A percentile compares a stretch with the other conserved stretches of the same genome.
phyloP scores from a whole-genome alignment of 495 filamentous ascomycete species.

The Penicillium verhagenii region DNA sequence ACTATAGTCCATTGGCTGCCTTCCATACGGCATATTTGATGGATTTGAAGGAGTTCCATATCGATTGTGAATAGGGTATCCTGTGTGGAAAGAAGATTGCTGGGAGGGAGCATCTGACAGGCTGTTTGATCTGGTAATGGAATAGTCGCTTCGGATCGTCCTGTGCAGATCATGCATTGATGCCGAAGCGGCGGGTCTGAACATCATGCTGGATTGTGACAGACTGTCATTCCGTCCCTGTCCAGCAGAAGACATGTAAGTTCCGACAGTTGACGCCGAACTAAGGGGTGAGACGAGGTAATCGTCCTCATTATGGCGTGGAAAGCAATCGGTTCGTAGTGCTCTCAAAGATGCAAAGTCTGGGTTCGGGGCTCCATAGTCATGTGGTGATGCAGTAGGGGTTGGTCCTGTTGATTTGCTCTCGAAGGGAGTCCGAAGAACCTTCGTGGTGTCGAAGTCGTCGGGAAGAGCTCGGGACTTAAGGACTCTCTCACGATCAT shows the following conservation, averaged over 20 bases:
- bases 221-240: conserved; percentile 29
- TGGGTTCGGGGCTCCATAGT: conserved; percentile 15
- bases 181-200: conserved; percentile 29
- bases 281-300: conserved; percentile 46
- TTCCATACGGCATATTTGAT: conserved; percentile 32
- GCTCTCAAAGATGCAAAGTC: conserved; percentile 26
- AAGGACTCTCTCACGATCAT: conserved; percentile 92
- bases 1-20: conserved; percentile 36
- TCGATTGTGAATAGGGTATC: conserved; percentile 34
- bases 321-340: conserved; percentile 38
- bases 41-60: conserved; percentile 33
- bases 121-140: conserved; percentile 43
- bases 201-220: conserved; percentile 24
- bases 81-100: conserved; percentile 26
- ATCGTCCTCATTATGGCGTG: conserved; percentile 41
- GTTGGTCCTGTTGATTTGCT: conserved; percentile 34
- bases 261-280: conserved; percentile 41
- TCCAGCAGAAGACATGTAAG: conserved; percentile 39
- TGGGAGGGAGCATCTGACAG: conserved; percentile 39
- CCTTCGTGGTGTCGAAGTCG: conserved; percentile 89
- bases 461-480: conserved; percentile 90
- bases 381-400: conserved; percentile 33
- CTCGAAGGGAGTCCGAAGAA: conserved; percentile 71
- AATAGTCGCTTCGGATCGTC: conserved; percentile 33
- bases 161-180: conserved; percentile 35